A percentile compares a stretch with the other conserved stretches of the same genome.
Conservation (phyloP, 371 early-diverging fungal species). For the Mucor circinelloides region DNA sequence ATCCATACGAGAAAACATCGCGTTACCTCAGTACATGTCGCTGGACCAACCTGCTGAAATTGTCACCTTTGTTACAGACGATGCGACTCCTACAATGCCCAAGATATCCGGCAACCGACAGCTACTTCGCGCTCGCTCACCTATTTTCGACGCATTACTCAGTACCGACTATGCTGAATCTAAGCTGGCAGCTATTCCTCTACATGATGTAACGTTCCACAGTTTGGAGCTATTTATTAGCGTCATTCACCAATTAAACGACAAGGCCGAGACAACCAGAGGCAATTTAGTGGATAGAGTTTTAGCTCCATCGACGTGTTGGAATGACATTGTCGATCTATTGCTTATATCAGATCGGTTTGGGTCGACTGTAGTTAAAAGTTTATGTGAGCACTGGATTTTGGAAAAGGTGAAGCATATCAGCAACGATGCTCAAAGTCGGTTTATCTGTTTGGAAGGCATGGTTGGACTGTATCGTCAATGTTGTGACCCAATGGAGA, state of each 20-base stretch:
- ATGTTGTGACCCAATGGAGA: conserved; percentile 26
- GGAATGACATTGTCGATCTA: conserved; percentile 29
- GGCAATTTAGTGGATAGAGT: background rate
- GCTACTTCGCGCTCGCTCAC: conserved; percentile 19
- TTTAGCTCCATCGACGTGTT: background rate
- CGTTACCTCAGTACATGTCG: background rate
- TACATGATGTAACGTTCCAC: conserved; percentile 30
- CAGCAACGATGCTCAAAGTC: background rate
- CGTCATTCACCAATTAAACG: conserved; percentile 14
- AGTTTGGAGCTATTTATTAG: conserved; percentile 8
- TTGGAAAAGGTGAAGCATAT: conserved; percentile 6
- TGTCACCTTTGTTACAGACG: conserved; percentile 27
- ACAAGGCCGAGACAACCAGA: background rate
- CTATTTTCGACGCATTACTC: conserved; percentile 35
- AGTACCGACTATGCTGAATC: conserved; percentile 30
- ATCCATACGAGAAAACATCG: background rate
- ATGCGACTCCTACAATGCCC: background rate
- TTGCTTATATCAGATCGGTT: conserved; percentile 35
- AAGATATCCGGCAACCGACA: conserved; percentile 13
- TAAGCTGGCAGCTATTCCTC: conserved; percentile 7
- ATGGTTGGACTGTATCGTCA: conserved; percentile 25
- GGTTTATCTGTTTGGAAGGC: conserved; percentile 18
- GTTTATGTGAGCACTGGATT: conserved; percentile 34
- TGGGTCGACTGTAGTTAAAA: conserved; percentile 15
- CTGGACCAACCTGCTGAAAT: background rate